Percentiles rank a stretch among this genome's conserved stretches.
phyloP scores from a whole-genome alignment of 169 alveolate species.

The Cryptosporidium viatorum region DNA sequence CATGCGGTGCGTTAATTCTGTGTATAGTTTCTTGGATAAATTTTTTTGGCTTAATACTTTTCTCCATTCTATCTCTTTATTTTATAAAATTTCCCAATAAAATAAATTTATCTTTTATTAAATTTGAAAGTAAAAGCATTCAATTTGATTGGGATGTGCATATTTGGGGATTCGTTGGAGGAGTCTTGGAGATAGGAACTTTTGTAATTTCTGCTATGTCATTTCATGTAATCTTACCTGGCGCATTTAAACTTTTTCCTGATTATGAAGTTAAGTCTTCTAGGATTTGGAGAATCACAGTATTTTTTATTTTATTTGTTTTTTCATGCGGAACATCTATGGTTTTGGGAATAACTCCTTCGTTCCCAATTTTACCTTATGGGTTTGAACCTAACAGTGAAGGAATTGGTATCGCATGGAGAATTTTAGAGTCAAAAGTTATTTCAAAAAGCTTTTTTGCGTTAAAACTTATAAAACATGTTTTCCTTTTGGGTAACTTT shows the following conservation, averaged over 20 bases:
- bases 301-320: constrained; percentile 17
- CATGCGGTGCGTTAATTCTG: neutral
- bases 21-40: constrained; percentile 36
- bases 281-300: constrained; percentile 29
- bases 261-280: constrained; percentile 26
- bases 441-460: neutral
- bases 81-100: neutral
- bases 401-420: constrained; percentile 36
- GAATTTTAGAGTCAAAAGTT: constrained; percentile 10
- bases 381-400: constrained; percentile 55
- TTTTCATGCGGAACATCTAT: constrained; percentile 4
- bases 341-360: constrained; percentile 19
- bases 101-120: neutral
- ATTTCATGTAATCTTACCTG: constrained; percentile 42
- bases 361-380: constrained; percentile 37
- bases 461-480: neutral
- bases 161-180: constrained; percentile 49
- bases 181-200: constrained; percentile 38
- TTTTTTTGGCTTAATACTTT: constrained; percentile 43
- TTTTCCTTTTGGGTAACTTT: constrained; percentile 33
- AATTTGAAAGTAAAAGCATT: neutral
- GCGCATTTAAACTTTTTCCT: neutral
- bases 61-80: constrained; percentile 4
- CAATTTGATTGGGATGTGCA: constrained; percentile 58
- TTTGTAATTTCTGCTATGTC: constrained; percentile 27